phyloP scores from a whole-genome alignment of 1,284 basidiomycete genomes.

The Abortiporus biennis region DNA sequence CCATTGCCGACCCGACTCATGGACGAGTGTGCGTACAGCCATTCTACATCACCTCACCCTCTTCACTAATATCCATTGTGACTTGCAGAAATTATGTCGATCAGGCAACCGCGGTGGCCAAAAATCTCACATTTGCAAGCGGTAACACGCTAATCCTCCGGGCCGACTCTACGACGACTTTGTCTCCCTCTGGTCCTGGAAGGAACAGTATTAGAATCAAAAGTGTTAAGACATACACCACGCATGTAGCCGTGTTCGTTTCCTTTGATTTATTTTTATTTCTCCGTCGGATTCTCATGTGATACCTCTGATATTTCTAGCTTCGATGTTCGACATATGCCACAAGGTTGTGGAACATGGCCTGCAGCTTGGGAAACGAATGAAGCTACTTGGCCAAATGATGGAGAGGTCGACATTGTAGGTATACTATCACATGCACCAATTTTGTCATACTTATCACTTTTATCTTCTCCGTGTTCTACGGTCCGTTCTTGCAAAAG shows the following conservation, averaged over 20 bases:
- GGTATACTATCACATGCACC: too few species aligned
- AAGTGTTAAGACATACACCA: conserved; percentile 45
- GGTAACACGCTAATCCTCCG: conserved; percentile 34
- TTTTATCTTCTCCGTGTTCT: neutral
- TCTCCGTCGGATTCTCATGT: neutral
- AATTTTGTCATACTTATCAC: too few species aligned
- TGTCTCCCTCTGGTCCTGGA: conserved; percentile 42
- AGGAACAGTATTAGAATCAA: conserved; percentile 54
- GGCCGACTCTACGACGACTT: conserved; percentile 41
- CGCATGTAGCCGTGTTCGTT: conserved; percentile 52
- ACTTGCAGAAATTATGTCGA: conserved; percentile 28
- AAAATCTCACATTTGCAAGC: conserved; percentile 27
- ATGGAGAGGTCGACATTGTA: conserved; percentile 29
- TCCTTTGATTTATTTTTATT: neutral
- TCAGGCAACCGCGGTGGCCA: conserved; percentile 25
- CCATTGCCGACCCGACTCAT: conserved; percentile 53
- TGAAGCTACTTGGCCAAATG: conserved; percentile 26
- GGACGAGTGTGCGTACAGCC: conserved; percentile 49
- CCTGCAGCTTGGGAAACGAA: conserved; percentile 47
- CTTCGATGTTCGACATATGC: conserved; percentile 50
- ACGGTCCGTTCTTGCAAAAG: neutral
- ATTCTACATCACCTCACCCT: neutral
- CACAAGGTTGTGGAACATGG: conserved; percentile 64
- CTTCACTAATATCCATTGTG: neutral
- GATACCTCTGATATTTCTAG: conserved; percentile 9